A percentile compares a stretch with the other conserved stretches of the same genome.
phyloP scores from a whole-genome alignment of 2,329 filamentous ascomycete species.

The Aspergillus texensis region DNA sequence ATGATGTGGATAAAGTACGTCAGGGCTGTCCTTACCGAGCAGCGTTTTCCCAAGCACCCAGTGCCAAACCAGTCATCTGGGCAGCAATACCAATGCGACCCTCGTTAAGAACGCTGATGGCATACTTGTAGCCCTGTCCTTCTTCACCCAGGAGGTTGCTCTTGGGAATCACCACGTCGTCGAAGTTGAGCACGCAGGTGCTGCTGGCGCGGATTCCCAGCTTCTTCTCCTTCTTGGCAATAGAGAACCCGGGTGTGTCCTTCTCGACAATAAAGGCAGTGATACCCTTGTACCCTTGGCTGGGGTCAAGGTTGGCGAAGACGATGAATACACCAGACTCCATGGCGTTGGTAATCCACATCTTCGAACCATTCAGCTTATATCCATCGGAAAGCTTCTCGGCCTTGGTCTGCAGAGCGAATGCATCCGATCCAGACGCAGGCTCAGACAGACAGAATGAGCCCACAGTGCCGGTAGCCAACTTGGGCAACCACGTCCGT shows the following conservation, averaged over 20 bases:
- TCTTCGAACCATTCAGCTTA: slow-evolving; percentile 88
- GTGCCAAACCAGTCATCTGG: slow-evolving; percentile 95
- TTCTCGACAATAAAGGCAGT: slow-evolving; percentile 96
- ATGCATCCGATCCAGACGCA: slow-evolving; percentile 90
- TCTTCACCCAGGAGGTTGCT: slow-evolving; percentile 85
- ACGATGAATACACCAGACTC: slow-evolving; percentile 96
- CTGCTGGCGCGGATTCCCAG: slow-evolving; percentile 93
- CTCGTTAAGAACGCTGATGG: slow-evolving; percentile 91
- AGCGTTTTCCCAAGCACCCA: slow-evolving; percentile 94
- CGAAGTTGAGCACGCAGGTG: slow-evolving; percentile 96
- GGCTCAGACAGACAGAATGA: slow-evolving; percentile 94
- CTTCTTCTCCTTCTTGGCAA: slow-evolving; percentile 99
- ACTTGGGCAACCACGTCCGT: slow-evolving; percentile 83
- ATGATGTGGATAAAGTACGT: not conserved
- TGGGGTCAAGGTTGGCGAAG: slow-evolving; percentile 91
- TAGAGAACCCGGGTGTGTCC: slow-evolving; percentile 81
- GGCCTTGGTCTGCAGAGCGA: slow-evolving; percentile 90
- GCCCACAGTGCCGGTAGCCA: slow-evolving; percentile 86
- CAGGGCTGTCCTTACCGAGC: slow-evolving; percentile 59
- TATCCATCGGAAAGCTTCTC: slow-evolving; percentile 81
- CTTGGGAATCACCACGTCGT: slow-evolving; percentile 88
- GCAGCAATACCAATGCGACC: slow-evolving; percentile 97
- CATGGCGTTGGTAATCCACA: slow-evolving; percentile 99
- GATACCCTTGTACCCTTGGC: slow-evolving; percentile 95
- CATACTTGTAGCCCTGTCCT: slow-evolving; percentile 96